A percentile compares a stretch with the other conserved stretches of the same genome.
Conservation (phyloP, 768 basidiomycete species). For the Daedalea quercina region DNA sequence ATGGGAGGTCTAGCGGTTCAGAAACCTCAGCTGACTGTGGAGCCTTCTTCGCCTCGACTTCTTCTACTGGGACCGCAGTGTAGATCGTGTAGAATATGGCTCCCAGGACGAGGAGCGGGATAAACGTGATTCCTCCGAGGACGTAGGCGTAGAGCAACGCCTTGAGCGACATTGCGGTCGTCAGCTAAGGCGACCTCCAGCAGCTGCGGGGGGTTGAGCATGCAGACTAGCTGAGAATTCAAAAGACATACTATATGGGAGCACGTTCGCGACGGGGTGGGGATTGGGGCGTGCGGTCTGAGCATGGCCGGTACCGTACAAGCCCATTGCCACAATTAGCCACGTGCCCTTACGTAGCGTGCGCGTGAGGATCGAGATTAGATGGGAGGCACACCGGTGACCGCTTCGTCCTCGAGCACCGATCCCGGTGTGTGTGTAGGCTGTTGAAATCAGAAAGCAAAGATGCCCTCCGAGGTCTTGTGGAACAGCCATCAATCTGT, state of each 20-base stretch:
- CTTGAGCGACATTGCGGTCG: constrained; percentile 50
- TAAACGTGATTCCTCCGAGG: constrained; percentile 84
- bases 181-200: not conserved
- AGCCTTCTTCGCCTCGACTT: constrained; percentile 28
- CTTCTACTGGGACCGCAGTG: constrained; percentile 75
- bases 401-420: no score
- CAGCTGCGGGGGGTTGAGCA: no score
- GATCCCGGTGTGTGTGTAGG: no score
- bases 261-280: not conserved
- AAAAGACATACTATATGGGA: no score
- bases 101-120: constrained; percentile 65
- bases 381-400: no score
- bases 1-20: constrained; percentile 18
- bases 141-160: constrained; percentile 79
- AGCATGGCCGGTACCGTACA: not conserved
- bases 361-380: not conserved
- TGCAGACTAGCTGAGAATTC: no score
- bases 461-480: no score
- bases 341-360: not conserved
- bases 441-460: no score
- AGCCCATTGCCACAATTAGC: not conserved
- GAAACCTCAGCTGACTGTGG: constrained; percentile 12
- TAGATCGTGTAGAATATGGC: constrained; percentile 62
- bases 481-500: no score
- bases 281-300: not conserved